phyloP scores from a whole-genome alignment of 1,284 basidiomycete genomes.

The Rhodotorula sp. region DNA sequence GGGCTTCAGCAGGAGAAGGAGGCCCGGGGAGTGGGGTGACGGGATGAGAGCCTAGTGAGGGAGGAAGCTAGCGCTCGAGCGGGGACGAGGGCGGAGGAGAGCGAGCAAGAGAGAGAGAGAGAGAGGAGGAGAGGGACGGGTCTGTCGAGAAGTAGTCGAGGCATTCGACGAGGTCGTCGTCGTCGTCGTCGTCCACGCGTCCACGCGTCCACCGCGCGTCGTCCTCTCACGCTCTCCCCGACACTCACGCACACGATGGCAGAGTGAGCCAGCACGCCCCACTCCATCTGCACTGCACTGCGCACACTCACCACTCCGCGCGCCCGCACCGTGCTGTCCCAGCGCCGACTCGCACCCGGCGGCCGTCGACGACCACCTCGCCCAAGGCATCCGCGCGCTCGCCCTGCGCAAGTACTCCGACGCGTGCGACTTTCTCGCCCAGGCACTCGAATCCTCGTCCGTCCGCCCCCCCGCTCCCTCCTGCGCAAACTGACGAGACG shows the following conservation, averaged over 20 bases:
- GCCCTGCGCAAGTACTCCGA: conserved; percentile 27
- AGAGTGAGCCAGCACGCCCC: not conserved
- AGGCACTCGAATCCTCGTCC: conserved; percentile 30
- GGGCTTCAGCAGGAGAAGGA: not conserved
- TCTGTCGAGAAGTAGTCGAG: conserved; percentile 17
- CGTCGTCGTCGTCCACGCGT: conserved; percentile 21
- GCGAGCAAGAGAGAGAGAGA: not conserved
- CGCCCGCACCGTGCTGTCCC: too few relatives aligned
- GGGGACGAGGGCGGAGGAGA: not conserved
- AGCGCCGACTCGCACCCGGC: not conserved
- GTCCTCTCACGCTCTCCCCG: not conserved
- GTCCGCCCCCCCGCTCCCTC: not conserved
- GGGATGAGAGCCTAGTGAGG: not conserved
- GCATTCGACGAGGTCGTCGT: conserved; percentile 22
- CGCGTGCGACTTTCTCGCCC: conserved; percentile 32
- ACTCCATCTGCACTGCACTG: not conserved
- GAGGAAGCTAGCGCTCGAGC: not conserved
- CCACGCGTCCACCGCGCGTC: not conserved
- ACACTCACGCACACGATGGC: not conserved
- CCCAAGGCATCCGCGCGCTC: conserved; percentile 27
- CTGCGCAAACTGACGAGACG: too few relatives aligned
- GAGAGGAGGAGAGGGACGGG: not conserved
- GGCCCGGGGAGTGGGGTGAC: not conserved
- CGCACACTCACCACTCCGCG: not conserved
- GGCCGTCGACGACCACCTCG: conserved; percentile 14